Evolutionary conservation across 306 rosid genomes (phyloP).

Genomic region (Dryas octopetala): DNA sequence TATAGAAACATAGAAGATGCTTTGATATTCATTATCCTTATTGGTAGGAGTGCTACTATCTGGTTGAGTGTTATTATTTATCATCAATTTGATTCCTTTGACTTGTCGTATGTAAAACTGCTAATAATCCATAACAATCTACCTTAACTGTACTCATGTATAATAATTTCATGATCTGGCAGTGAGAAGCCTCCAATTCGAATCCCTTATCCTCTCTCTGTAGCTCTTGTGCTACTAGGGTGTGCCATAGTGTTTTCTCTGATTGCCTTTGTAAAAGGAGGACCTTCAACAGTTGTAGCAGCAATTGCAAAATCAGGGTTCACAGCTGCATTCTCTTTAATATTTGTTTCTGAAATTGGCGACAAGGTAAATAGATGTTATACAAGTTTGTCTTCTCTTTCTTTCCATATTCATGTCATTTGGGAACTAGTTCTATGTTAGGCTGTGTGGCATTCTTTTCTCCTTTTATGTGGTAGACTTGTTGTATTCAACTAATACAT

Average conservation of each 20-base stretch:
- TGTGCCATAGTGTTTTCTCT: slow-evolving; percentile 73
- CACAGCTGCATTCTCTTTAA: slow-evolving; percentile 92
- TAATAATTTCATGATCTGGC: slow-evolving; percentile 44
- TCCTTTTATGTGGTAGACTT: too few species aligned
- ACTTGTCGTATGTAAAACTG: background rate
- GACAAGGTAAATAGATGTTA: slow-evolving; percentile 68
- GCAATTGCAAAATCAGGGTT: slow-evolving; percentile 92
- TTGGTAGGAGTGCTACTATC: background rate
- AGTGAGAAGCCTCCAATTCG: slow-evolving; percentile 66
- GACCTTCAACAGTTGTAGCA: slow-evolving; percentile 66
- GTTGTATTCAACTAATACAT: too few species aligned
- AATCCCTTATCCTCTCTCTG: slow-evolving; percentile 66
- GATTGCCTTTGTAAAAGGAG: slow-evolving; percentile 86
- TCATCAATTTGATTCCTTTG: slow-evolving; percentile 16
- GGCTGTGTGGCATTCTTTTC: background rate
- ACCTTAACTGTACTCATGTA: slow-evolving; percentile 29
- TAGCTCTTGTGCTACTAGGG: slow-evolving; percentile 75
- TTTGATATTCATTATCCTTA: background rate
- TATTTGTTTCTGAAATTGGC: slow-evolving; percentile 97
- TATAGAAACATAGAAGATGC: background rate
- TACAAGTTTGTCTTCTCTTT: slow-evolving; percentile 3
- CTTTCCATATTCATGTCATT: slow-evolving; percentile 4
- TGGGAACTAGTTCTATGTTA: background rate
- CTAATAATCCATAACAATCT: background rate
- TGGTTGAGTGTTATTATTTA: slow-evolving; percentile 11